Evolutionary conservation across 2,329 filamentous ascomycete species (phyloP).

Genomic region (Pyrenochaeta sp.): DNA sequence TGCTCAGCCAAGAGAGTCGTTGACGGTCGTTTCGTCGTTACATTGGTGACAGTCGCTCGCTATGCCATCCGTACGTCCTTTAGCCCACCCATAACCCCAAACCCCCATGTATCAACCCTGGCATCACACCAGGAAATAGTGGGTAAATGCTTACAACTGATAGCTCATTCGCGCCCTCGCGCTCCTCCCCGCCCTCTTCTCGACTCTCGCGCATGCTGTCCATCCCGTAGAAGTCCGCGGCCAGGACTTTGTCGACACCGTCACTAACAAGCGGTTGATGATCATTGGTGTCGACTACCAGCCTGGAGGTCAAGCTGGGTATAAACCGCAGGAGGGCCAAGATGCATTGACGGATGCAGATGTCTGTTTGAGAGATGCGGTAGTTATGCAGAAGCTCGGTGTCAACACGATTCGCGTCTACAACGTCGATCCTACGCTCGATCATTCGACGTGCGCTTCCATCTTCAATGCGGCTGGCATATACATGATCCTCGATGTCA

Average conservation of each 20-base stretch:
- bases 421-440: slow-evolving; percentile 66
- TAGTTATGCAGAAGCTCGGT: slow-evolving; percentile 69
- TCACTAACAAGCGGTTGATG: slow-evolving; percentile 67
- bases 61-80: slow-evolving; percentile 6
- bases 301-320: slow-evolving; percentile 68
- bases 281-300: slow-evolving; percentile 69
- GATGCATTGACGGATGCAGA: slow-evolving; percentile 68
- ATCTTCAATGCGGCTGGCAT: slow-evolving; percentile 73
- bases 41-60: slow-evolving; percentile 14
- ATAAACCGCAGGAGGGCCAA: slow-evolving; percentile 57
- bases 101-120: neutral
- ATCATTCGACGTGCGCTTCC: slow-evolving; percentile 69
- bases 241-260: slow-evolving; percentile 68
- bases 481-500: slow-evolving; percentile 72
- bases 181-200: slow-evolving; percentile 41
- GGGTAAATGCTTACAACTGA: neutral
- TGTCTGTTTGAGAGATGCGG: slow-evolving; percentile 68
- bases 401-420: slow-evolving; percentile 73
- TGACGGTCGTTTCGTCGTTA: slow-evolving; percentile 2
- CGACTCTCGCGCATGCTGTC: slow-evolving; percentile 60
- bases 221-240: slow-evolving; percentile 65
- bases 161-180: slow-evolving; percentile 40
- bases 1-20: neutral
- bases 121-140: neutral
- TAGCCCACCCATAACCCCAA: neutral